Evolutionary conservation across 1,139 yeast genomes (phyloP).

Genomic region (Pneumocystis canis): DNA sequence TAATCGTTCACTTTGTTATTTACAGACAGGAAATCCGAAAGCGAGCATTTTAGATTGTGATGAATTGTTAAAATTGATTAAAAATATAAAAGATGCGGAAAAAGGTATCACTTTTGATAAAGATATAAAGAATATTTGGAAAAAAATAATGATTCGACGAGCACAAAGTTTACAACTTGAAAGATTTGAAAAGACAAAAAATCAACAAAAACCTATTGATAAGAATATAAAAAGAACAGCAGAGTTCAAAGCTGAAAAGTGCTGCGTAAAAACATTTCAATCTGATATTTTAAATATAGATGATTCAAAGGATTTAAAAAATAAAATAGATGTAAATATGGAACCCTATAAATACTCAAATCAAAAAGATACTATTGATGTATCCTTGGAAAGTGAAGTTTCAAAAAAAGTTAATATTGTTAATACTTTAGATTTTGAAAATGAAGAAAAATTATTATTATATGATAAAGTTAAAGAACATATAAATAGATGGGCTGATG

Average conservation of each 20-base stretch:
- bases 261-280: slow-evolving; percentile 53
- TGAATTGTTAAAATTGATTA: slow-evolving; percentile 45
- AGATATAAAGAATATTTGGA: slow-evolving; percentile 53
- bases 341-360: not conserved
- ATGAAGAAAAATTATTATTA: slow-evolving; percentile 35
- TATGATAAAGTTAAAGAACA: slow-evolving; percentile 46
- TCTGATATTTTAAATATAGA: slow-evolving; percentile 20
- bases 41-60: slow-evolving; percentile 42
- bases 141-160: slow-evolving; percentile 48
- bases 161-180: slow-evolving; percentile 84
- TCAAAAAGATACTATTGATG: slow-evolving; percentile 11
- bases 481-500: slow-evolving; percentile 50
- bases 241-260: slow-evolving; percentile 64
- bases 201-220: slow-evolving; percentile 44
- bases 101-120: slow-evolving; percentile 38
- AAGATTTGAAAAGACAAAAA: slow-evolving; percentile 47
- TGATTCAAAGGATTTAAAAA: slow-evolving; percentile 19
- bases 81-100: slow-evolving; percentile 27
- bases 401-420: slow-evolving; percentile 15
- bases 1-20: slow-evolving; percentile 56
- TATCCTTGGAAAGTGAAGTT: slow-evolving; percentile 18
- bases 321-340: slow-evolving; percentile 5
- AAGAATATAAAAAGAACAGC: slow-evolving; percentile 53
- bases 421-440: slow-evolving; percentile 22
- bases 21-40: slow-evolving; percentile 62